Conservation (phyloP, 1,139 yeast species). For the Saccharomyces hybrid region DNA sequence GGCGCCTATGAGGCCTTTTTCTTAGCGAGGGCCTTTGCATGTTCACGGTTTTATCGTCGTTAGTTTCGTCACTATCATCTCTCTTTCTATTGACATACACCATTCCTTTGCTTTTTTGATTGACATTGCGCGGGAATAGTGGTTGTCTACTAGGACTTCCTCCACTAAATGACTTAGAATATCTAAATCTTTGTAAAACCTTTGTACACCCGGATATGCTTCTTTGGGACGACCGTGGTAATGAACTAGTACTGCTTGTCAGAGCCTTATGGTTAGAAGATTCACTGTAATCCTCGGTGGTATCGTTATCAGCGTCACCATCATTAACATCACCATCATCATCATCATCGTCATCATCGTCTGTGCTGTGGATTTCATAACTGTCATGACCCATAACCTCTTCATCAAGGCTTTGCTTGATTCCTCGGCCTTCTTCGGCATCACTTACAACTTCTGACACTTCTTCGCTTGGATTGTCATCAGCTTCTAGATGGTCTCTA, state of each 20-base stretch:
- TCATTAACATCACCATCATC: neutral
- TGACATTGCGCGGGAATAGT: slow-evolving; percentile 3
- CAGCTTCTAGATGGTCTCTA: slow-evolving; percentile 27
- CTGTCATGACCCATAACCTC: neutral
- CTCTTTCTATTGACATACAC: slow-evolving; percentile 5
- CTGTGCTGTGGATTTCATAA: neutral
- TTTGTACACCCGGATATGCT: slow-evolving; percentile 2
- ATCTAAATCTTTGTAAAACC: slow-evolving; percentile 12
- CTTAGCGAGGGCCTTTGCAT: neutral
- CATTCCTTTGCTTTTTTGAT: slow-evolving; percentile 10
- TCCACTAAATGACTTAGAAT: slow-evolving; percentile 6
- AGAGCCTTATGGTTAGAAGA: neutral
- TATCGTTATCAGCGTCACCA: neutral
- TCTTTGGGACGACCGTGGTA: slow-evolving; percentile 3
- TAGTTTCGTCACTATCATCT: neutral
- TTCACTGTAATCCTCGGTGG: neutral
- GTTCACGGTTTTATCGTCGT: neutral
- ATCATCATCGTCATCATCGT: neutral
- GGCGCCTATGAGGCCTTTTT: neutral
- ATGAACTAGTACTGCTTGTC: neutral
- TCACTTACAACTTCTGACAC: neutral
- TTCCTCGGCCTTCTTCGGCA: slow-evolving; percentile 25
- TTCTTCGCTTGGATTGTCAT: neutral
- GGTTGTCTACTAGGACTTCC: neutral
- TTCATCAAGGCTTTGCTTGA: neutral